Conservation (phyloP, 306 rosid species). For the Malus domestica region ASM211411v1 NC_041794.1:31480501-31481000, state of each 20-base stretch:
- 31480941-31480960: conserved; percentile 83
- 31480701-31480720: conserved; percentile 38
- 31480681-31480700: conserved; percentile 15
- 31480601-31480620: conserved; percentile 69
- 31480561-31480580: conserved; percentile 40
- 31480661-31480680: conserved; percentile 57
- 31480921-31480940: conserved; percentile 58
- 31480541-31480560: conserved; percentile 52
- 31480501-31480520: conserved; percentile 30
- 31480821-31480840: neutral
- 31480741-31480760: conserved; percentile 37
- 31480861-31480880: neutral
- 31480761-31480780: neutral
- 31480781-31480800: neutral
- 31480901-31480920: conserved; percentile 34
- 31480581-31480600: conserved; percentile 44
- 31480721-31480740: conserved; percentile 61
- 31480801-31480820: neutral
- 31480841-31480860: neutral
- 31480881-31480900: conserved; percentile 35
- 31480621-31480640: conserved; percentile 39
- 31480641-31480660: conserved; percentile 36
- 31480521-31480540: conserved; percentile 38
- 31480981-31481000: conserved; percentile 46
- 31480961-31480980: conserved; percentile 47